These are phyloP conservation scores for Solanum chiquidenum DNA, from an alignment of 257 asterid species.

Conservation along the genomic window DNA sequence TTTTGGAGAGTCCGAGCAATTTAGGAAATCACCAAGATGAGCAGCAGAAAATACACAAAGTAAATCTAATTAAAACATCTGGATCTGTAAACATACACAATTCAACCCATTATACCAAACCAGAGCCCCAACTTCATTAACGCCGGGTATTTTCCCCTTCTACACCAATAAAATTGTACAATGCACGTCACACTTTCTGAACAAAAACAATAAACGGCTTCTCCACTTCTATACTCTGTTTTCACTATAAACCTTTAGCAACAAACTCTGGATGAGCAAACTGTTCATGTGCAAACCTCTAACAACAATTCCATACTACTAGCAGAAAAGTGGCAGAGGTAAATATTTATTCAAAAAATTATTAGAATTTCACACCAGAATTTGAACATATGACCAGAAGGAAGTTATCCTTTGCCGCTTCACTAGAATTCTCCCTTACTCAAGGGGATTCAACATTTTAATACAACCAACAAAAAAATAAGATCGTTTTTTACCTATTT, in stretches of 20 bases:
- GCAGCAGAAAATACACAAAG: background rate
- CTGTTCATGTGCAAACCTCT: background rate
- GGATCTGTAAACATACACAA: background rate
- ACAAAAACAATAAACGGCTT: background rate
- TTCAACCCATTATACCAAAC: background rate
- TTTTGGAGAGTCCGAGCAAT: no score
- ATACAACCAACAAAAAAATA: background rate
- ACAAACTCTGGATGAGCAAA: background rate
- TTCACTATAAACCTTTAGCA: background rate
- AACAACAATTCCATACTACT: background rate
- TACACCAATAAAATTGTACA: background rate
- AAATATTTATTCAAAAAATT: background rate
- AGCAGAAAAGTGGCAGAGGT: background rate
- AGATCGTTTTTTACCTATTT: background rate
- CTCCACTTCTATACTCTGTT: background rate
- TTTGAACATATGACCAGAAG: background rate
- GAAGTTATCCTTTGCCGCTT: background rate
- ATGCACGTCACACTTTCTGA: background rate
- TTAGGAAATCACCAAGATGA: background rate
- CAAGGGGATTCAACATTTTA: background rate
- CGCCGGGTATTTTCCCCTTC: background rate
- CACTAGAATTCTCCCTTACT: background rate
- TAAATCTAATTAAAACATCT: background rate
- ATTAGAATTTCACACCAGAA: background rate
- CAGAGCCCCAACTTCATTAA: background rate